These are phyloP conservation scores for Microbotryum violaceum DNA, from an alignment of 1,284 basidiomycete species.

Conservation along the genomic window DNA sequence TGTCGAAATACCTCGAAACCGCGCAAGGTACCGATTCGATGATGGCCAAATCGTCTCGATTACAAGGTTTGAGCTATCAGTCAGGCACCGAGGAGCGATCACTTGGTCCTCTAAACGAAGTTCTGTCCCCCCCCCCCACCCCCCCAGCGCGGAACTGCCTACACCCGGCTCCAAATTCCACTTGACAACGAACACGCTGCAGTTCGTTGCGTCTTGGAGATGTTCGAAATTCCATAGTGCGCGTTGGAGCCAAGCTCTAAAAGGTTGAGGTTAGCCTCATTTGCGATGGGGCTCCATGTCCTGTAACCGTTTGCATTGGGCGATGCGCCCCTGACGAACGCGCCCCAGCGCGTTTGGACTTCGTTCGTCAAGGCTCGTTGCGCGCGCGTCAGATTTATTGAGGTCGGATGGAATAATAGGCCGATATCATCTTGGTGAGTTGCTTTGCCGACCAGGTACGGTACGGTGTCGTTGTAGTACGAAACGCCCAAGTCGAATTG, in stretches of 20 bases:
- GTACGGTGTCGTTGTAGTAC: neutral
- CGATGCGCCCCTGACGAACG: slow-evolving; percentile 22
- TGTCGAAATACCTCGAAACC: too few species aligned
- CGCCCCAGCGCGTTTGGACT: slow-evolving; percentile 24
- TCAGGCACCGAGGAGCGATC: too few species aligned
- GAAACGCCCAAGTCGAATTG: slow-evolving; percentile 28
- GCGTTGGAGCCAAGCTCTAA: neutral
- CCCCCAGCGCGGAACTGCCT: too few species aligned
- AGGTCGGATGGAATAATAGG: slow-evolving; percentile 16
- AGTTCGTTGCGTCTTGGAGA: neutral
- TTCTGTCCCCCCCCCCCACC: too few species aligned
- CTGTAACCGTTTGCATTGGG: slow-evolving; percentile 16
- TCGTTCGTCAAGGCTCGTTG: slow-evolving; percentile 18
- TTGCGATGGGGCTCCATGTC: slow-evolving; percentile 11
- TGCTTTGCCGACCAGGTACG: slow-evolving; percentile 2
- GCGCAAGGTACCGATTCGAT: too few species aligned
- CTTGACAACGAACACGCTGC: neutral
- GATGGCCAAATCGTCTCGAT: too few species aligned
- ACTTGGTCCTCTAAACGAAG: too few species aligned
- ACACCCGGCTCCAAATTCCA: too few species aligned
- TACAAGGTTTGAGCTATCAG: too few species aligned
- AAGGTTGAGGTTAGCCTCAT: slow-evolving; percentile 13
- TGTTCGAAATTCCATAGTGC: neutral
- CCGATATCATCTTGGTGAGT: slow-evolving; percentile 29
- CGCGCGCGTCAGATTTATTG: neutral